Percentiles rank a stretch among this genome's conserved stretches.
Conservation (phyloP, 371 early-diverging fungal genomes). For the Synchytrium microbalum region DNA sequence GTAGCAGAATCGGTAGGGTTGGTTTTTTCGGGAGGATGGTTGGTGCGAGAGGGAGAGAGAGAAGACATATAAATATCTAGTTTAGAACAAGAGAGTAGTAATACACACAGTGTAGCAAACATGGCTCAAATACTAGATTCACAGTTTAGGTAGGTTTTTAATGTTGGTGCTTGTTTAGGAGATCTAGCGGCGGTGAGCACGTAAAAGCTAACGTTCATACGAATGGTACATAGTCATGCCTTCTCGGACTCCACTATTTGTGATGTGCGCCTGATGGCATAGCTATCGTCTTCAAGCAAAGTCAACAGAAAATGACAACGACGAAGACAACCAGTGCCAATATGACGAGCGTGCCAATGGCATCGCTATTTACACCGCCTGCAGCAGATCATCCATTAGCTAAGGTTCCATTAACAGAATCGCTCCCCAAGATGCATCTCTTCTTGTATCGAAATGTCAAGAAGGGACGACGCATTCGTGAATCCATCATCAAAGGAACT, state of each 20-base stretch:
- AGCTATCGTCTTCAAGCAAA: neutral
- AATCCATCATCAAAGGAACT: neutral
- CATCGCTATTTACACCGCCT: neutral
- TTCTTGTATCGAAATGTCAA: neutral
- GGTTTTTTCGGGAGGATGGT: no score
- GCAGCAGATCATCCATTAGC: neutral
- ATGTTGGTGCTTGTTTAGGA: no score
- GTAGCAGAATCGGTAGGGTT: no score
- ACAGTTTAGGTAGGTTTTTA: no score
- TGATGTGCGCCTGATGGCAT: neutral
- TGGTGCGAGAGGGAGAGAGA: no score
- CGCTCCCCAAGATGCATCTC: neutral
- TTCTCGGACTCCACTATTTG: neutral
- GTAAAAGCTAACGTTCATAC: neutral
- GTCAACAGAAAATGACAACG: neutral
- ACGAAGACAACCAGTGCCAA: neutral
- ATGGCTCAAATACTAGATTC: no score
- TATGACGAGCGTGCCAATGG: neutral
- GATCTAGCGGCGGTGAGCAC: no score
- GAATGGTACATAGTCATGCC: neutral
- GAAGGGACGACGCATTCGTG: neutral
- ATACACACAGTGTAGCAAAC: no score
- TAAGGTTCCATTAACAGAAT: neutral
- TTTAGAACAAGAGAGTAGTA: no score
- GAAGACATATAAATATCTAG: no score